Conservation (phyloP, 345 rosid genomes). For the Atalantia buxifolia region DNA sequence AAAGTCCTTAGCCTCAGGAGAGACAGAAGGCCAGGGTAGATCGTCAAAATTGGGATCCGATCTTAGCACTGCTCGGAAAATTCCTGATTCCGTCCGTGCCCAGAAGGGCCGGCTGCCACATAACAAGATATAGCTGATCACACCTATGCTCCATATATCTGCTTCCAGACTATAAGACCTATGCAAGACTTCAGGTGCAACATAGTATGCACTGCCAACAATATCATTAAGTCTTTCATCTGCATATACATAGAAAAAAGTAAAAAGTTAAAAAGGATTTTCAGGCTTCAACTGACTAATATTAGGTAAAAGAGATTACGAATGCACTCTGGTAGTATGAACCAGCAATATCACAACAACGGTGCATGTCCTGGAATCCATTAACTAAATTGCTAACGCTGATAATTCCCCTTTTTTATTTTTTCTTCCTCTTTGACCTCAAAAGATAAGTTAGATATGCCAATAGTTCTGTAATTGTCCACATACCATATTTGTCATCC, state of each 20-base stretch:
- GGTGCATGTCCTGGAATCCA: background rate
- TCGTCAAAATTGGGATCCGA: slow-evolving; percentile 74
- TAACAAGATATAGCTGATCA: slow-evolving; percentile 70
- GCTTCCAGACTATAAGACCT: slow-evolving; percentile 80
- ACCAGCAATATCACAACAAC: background rate
- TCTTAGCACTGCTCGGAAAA: slow-evolving; percentile 77
- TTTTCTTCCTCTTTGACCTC: background rate
- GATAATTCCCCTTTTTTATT: background rate
- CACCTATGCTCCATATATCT: slow-evolving; percentile 90
- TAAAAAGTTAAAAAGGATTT: background rate
- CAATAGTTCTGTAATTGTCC: background rate
- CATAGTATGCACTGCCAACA: slow-evolving; percentile 86
- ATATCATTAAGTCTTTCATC: slow-evolving; percentile 84
- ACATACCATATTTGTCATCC: background rate
- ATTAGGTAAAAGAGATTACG: background rate
- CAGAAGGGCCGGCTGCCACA: slow-evolving; percentile 89
- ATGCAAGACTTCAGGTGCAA: slow-evolving; percentile 87
- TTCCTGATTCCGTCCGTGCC: slow-evolving; percentile 89
- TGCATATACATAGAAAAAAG: slow-evolving; percentile 18
- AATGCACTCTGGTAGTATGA: background rate
- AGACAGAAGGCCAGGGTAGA: slow-evolving; percentile 72
- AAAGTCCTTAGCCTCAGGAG: slow-evolving; percentile 77
- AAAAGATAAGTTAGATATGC: background rate
- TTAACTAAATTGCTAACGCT: background rate
- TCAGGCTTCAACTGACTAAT: background rate